Percentiles rank a stretch among this genome's conserved stretches.
Evolutionary conservation across 2,329 filamentous ascomycete species (phyloP).

Genomic region (Venturia effusa): DNA sequence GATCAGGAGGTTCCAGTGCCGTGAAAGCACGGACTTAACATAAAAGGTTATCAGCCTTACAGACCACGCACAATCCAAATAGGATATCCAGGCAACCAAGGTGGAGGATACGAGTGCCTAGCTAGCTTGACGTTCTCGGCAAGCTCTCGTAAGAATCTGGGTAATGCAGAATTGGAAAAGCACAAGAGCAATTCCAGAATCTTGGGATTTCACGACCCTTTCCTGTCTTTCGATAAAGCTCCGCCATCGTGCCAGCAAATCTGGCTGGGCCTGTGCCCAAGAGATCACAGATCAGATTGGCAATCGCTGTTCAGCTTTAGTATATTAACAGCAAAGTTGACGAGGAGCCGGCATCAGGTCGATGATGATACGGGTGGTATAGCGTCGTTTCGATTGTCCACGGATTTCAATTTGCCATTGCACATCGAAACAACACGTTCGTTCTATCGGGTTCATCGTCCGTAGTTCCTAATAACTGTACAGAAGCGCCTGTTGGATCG

Average conservation of each 20-base stretch:
- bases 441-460: not conserved
- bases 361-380: not conserved
- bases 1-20: not conserved
- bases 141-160: not conserved
- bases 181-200: not conserved
- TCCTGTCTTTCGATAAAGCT: not conserved
- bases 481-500: too few relatives aligned
- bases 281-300: too few relatives aligned
- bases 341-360: not conserved
- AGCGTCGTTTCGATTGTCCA: not conserved
- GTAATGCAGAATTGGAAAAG: not conserved
- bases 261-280: not conserved
- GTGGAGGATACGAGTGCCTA: not conserved
- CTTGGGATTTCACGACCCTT: too few relatives aligned
- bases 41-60: not conserved
- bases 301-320: too few relatives aligned
- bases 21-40: not conserved
- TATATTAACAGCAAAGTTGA: not conserved
- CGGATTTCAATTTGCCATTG: not conserved
- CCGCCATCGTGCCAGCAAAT: not conserved
- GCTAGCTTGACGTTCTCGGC: not conserved
- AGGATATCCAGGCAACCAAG: not conserved
- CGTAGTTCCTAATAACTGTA: too few relatives aligned
- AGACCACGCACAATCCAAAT: not conserved
- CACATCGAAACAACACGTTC: not conserved